Percentiles rank a stretch among this genome's conserved stretches.
Conservation (phyloP, 176 grass and related monocot genomes). For the Aegilops longissima region DNA sequence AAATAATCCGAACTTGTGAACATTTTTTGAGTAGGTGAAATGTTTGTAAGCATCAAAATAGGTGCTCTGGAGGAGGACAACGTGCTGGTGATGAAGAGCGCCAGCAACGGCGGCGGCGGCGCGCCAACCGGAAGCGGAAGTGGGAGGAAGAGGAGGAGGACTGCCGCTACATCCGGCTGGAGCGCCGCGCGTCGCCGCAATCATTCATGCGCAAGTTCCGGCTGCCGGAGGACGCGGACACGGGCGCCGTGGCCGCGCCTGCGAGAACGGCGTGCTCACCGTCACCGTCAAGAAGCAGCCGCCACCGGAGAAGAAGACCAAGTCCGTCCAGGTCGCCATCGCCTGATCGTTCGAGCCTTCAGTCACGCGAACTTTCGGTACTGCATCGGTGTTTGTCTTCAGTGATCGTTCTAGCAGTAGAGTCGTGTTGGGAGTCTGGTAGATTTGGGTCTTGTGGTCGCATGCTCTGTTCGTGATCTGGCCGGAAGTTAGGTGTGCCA, state of each 20-base stretch:
- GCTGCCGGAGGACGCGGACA: constrained; percentile 53
- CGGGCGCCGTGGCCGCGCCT: constrained; percentile 39
- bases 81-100: constrained; percentile 62
- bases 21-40: too few species aligned
- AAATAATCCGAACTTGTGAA: too few species aligned
- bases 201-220: constrained; percentile 58
- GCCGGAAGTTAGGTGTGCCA: too few species aligned
- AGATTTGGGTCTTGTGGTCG: neutral
- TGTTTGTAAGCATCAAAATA: neutral
- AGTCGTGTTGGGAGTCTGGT: neutral
- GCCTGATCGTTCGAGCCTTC: neutral
- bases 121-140: constrained; percentile 33
- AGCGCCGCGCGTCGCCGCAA: constrained; percentile 38
- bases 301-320: too few species aligned
- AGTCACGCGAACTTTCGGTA: too few species aligned
- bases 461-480: neutral
- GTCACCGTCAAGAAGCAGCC: constrained; percentile 53
- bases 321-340: too few species aligned
- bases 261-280: constrained; percentile 67
- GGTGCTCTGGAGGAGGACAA: constrained; percentile 89
- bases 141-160: constrained; percentile 63
- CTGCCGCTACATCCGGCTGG: constrained; percentile 48
- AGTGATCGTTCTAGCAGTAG: neutral
- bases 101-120: neutral
- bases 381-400: neutral